Conservation (phyloP, 345 rosid species). For the Rhizophora apiculata region DNA sequence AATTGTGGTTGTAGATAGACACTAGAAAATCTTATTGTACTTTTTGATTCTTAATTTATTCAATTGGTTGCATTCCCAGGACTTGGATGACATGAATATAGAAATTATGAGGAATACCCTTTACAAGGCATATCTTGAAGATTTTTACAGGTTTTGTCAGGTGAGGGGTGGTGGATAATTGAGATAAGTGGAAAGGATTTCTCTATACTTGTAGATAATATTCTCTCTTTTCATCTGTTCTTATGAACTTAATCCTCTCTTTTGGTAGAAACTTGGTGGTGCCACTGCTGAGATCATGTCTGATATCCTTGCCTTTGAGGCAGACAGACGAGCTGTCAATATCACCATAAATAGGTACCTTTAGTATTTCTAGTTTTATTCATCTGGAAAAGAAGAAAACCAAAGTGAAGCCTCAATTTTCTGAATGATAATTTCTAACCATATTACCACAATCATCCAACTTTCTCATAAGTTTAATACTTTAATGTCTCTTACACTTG, state of each 20-base stretch:
- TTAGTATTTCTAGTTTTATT: background rate
- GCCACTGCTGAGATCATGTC: slow-evolving; percentile 98
- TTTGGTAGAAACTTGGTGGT: slow-evolving; percentile 85
- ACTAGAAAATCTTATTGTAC: background rate
- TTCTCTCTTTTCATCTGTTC: background rate
- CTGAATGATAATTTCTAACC: no score
- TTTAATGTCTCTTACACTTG: slow-evolving; percentile 7
- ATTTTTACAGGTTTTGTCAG: slow-evolving; percentile 94
- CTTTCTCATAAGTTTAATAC: background rate
- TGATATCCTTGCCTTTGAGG: slow-evolving; percentile 94
- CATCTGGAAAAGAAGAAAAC: background rate
- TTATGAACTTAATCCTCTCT: background rate
- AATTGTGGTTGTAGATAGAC: no score
- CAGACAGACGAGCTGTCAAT: slow-evolving; percentile 94
- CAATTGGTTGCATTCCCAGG: slow-evolving; percentile 36
- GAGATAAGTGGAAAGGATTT: slow-evolving; percentile 2
- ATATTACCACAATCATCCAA: background rate
- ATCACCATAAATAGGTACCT: slow-evolving; percentile 84
- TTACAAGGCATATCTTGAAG: slow-evolving; percentile 59
- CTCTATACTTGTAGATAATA: background rate
- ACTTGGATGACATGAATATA: slow-evolving; percentile 87
- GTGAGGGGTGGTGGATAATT: slow-evolving; percentile 31
- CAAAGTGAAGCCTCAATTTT: no score
- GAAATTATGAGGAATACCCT: slow-evolving; percentile 28
- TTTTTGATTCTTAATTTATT: background rate